Percentiles rank a stretch among this genome's conserved stretches.
Evolutionary conservation across 768 basidiomycete genomes (phyloP).

Genomic region (Neoboletus magnificus): DNA sequence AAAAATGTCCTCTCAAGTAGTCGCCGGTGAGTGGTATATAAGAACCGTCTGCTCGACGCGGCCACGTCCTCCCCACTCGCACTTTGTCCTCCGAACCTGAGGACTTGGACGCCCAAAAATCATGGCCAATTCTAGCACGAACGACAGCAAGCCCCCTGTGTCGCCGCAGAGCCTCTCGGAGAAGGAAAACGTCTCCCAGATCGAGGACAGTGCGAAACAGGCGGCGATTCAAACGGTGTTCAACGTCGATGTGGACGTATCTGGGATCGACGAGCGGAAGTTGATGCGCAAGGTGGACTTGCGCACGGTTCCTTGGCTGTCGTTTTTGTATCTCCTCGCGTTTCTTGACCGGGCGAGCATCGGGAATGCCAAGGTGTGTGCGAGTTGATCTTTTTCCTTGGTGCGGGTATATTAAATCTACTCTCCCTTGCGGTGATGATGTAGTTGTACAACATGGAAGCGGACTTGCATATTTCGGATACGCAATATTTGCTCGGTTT

Average conservation of each 20-base stretch:
- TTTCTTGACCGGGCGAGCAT: constrained; percentile 62
- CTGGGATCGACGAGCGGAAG: constrained; percentile 63
- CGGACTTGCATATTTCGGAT: constrained; percentile 57
- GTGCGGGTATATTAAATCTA: neutral
- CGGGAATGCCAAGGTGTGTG: constrained; percentile 37
- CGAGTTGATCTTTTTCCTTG: neutral
- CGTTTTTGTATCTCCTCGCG: constrained; percentile 71
- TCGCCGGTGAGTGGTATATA: neutral
- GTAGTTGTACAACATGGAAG: constrained; percentile 63
- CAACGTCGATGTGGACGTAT: constrained; percentile 52
- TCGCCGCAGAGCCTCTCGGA: constrained; percentile 3
- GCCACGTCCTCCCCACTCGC: neutral
- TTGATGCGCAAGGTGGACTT: constrained; percentile 67
- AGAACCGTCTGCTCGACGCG: too few relatives aligned
- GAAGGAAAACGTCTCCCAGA: neutral
- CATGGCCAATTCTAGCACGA: neutral
- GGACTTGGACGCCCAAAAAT: too few relatives aligned
- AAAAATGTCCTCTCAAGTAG: too few relatives aligned
- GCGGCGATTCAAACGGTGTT: constrained; percentile 14
- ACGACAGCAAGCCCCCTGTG: neutral
- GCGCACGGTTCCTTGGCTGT: constrained; percentile 67
- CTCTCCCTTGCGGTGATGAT: neutral
- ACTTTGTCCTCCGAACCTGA: neutral
- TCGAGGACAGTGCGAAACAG: neutral
- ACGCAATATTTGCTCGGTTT: constrained; percentile 63